These are phyloP conservation scores for Pichia sp. DNA, from an alignment of 1,139 yeast genomes.

Conservation along the genomic window DNA sequence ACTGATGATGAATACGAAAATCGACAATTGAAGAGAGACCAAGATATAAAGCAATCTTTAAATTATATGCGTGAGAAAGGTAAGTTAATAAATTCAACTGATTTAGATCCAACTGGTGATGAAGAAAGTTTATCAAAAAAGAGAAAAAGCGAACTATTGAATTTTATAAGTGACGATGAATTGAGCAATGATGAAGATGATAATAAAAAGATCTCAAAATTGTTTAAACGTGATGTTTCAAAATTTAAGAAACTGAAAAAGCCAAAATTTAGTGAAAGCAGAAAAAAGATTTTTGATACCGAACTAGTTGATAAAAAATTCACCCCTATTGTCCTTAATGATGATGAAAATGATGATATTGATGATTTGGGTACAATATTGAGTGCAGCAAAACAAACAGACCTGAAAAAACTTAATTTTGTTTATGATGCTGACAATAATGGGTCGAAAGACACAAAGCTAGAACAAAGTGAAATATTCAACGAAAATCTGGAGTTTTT, in stretches of 20 bases:
- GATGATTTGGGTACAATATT: conserved; percentile 31
- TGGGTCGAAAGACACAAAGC: conserved; percentile 2
- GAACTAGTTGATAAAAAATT: conserved; percentile 19
- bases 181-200: conserved; percentile 28
- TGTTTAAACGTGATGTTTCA: conserved; percentile 22
- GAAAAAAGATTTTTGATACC: conserved; percentile 22
- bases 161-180: conserved; percentile 31
- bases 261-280: conserved; percentile 11
- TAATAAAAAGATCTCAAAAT: conserved; percentile 25
- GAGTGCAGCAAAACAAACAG: conserved; percentile 36
- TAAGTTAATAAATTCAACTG: conserved; percentile 10
- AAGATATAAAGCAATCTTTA: conserved; percentile 29
- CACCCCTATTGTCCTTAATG: conserved; percentile 29
- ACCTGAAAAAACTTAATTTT: conserved; percentile 26
- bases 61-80: conserved; percentile 15
- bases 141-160: conserved; percentile 24
- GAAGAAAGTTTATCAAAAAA: conserved; percentile 4
- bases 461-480: conserved; percentile 31
- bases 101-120: background rate
- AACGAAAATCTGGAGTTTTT: conserved; percentile 60
- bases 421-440: conserved; percentile 20
- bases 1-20: conserved; percentile 38
- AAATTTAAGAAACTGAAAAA: conserved; percentile 22
- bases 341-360: conserved; percentile 36
- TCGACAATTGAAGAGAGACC: conserved; percentile 34